These are phyloP conservation scores for Saprolegnia parasitica DNA, from an alignment of 352 stramenopile genomes.

Conservation along the genomic window DNA sequence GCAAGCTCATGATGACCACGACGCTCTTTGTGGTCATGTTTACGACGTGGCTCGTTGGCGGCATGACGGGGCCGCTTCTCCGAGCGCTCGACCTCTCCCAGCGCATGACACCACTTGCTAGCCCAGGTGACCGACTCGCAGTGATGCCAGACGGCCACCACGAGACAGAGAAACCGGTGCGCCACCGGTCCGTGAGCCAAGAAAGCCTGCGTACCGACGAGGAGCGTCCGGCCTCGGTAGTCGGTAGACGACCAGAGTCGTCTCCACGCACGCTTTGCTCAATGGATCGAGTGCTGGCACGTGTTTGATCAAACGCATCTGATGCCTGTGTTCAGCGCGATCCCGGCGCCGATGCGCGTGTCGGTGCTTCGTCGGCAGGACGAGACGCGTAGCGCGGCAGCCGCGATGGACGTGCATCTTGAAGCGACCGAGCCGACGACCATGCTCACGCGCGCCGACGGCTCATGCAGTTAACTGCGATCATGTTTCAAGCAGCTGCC, in stretches of 20 bases:
- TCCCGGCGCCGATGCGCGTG: background rate
- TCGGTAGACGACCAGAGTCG: too few relatives aligned
- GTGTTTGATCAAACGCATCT: conserved; percentile 18
- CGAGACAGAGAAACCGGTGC: background rate
- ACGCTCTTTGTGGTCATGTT: conserved; percentile 22
- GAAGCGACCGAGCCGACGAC: background rate
- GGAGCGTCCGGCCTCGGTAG: background rate
- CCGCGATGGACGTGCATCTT: background rate
- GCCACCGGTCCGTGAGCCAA: background rate
- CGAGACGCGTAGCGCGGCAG: too few relatives aligned
- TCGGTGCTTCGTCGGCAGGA: background rate
- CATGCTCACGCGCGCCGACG: too few relatives aligned
- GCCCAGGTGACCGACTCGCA: background rate
- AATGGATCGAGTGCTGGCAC: background rate
- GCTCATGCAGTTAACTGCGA: too few relatives aligned
- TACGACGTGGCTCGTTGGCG: conserved; percentile 15
- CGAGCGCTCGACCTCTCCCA: background rate
- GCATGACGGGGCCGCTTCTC: conserved; percentile 9
- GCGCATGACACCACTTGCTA: too few relatives aligned
- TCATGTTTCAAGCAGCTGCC: too few relatives aligned
- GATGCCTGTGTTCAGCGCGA: conserved; percentile 16
- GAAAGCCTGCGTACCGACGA: background rate
- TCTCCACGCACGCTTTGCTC: background rate
- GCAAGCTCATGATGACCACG: conserved; percentile 21
- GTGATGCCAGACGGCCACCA: background rate